Percentiles rank a stretch among this genome's conserved stretches.
Evolutionary conservation across 2,329 filamentous ascomycete genomes (phyloP).

Genomic region (Diaporthe sp.): DNA sequence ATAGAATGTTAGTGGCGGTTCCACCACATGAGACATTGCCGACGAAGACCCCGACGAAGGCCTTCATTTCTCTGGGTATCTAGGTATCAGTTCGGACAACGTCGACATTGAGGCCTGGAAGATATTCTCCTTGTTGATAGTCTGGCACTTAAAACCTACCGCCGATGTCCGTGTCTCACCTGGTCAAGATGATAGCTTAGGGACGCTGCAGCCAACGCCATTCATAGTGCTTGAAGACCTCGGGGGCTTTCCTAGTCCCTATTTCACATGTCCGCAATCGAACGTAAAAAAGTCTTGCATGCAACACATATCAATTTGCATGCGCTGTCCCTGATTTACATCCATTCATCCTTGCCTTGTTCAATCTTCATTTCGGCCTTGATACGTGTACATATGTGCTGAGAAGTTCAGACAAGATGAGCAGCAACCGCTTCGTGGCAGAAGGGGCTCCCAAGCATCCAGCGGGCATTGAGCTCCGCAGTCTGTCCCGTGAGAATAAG

Average conservation of each 20-base stretch:
- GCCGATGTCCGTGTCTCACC: constrained; percentile 2
- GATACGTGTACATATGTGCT: neutral
- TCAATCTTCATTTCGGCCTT: neutral
- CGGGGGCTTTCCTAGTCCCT: neutral
- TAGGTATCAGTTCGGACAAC: neutral
- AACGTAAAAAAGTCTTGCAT: neutral
- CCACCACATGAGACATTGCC: constrained; percentile 11
- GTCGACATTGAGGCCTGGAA: neutral
- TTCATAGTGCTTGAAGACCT: neutral
- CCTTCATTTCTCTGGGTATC: neutral
- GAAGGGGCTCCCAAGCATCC: neutral
- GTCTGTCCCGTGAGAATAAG: constrained; percentile 42
- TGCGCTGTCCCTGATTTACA: no score
- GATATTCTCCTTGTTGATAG: neutral
- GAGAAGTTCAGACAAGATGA: neutral
- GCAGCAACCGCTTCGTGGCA: constrained; percentile 32
- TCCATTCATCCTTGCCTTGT: no score
- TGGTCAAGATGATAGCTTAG: no score
- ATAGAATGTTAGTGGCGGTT: constrained; percentile 2
- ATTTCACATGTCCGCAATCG: neutral
- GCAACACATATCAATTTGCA: neutral
- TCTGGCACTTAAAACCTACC: neutral
- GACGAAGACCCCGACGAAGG: neutral
- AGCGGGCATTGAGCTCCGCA: constrained; percentile 41
- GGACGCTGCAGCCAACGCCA: neutral